These are phyloP conservation scores for Phytophthora syringae DNA, from an alignment of 352 stramenopile species.

Conservation along the genomic window DNA sequence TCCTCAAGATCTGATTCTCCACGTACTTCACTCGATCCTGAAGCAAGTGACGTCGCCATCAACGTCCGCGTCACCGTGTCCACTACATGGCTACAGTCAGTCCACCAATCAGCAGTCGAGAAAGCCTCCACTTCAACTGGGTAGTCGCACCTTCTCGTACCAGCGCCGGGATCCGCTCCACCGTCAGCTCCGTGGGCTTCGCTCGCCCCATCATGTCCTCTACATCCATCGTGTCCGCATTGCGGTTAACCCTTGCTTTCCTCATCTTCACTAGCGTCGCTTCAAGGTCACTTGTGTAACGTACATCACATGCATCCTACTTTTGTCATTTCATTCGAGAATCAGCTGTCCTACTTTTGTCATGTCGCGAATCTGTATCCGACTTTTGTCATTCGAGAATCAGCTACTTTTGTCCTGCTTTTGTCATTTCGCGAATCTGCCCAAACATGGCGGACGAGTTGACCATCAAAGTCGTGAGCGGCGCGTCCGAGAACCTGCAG, in stretches of 20 bases:
- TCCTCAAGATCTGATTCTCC: too few species aligned
- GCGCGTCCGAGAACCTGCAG: constrained; percentile 60
- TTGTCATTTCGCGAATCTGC: constrained; percentile 4
- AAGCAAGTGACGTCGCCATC: constrained; percentile 2
- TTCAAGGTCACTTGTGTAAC: constrained; percentile 28
- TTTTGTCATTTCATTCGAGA: too few species aligned
- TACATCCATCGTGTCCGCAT: background rate
- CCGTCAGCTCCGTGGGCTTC: constrained; percentile 25
- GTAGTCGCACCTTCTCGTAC: constrained; percentile 48
- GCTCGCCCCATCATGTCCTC: background rate
- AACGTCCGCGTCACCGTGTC: constrained; percentile 37
- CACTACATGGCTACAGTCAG: constrained; percentile 25
- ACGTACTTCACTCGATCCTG: constrained; percentile 15
- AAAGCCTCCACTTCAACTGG: constrained; percentile 9
- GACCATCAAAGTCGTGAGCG: constrained; percentile 76
- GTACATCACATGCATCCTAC: too few species aligned
- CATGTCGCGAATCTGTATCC: too few species aligned
- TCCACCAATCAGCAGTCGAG: constrained; percentile 1
- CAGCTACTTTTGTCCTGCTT: background rate
- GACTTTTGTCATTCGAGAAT: too few species aligned
- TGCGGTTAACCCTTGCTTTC: constrained; percentile 9
- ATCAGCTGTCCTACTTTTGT: too few species aligned
- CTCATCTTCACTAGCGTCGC: constrained; percentile 13
- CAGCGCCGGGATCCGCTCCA: constrained; percentile 49
- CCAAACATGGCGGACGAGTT: constrained; percentile 49